Conservation (phyloP, 805 yeast genomes). For the Suhomyces tanzawaensis region DNA sequence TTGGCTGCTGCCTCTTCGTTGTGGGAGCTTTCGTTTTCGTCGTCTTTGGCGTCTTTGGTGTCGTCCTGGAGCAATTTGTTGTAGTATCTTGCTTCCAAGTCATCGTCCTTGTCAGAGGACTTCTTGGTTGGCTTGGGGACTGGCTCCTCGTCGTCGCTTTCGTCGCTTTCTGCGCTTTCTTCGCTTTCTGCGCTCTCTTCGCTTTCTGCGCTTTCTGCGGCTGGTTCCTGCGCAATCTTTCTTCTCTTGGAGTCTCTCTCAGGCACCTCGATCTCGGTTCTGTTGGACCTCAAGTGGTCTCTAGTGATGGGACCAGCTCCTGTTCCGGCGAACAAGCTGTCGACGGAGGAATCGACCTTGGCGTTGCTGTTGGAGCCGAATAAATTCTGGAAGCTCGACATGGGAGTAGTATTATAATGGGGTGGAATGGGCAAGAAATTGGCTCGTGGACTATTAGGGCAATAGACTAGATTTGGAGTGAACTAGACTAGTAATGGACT, state of each 20-base stretch:
- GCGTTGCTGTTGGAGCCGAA: conserved; percentile 25
- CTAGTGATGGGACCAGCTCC: conserved; percentile 50
- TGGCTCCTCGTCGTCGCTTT: conserved; percentile 11
- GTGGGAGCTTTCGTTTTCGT: conserved; percentile 10
- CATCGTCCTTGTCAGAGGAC: conserved; percentile 41
- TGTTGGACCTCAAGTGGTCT: conserved; percentile 21
- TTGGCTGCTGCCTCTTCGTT: conserved; percentile 11
- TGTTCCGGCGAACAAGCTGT: conserved; percentile 27
- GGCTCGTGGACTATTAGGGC: too few relatives aligned
- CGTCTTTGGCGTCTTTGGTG: conserved; percentile 13
- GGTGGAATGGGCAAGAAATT: too few relatives aligned
- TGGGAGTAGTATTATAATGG: too few relatives aligned
- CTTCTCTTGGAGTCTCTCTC: conserved; percentile 5
- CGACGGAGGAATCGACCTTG: conserved; percentile 29
- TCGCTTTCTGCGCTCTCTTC: conserved; percentile 18
- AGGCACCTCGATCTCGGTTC: conserved; percentile 32
- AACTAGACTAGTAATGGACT: too few relatives aligned
- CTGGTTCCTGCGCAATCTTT: conserved; percentile 18
- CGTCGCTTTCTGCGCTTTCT: conserved; percentile 13
- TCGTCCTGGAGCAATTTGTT: conserved; percentile 46
- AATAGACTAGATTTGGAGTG: too few relatives aligned
- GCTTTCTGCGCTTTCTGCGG: conserved; percentile 14
- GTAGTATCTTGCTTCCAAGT: conserved; percentile 55
- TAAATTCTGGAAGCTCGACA: conserved; percentile 36
- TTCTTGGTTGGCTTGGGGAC: conserved; percentile 18